These are phyloP conservation scores for Aspergillus sp. DNA, from an alignment of 2,329 filamentous ascomycete species.

Conservation along the genomic window DNA sequence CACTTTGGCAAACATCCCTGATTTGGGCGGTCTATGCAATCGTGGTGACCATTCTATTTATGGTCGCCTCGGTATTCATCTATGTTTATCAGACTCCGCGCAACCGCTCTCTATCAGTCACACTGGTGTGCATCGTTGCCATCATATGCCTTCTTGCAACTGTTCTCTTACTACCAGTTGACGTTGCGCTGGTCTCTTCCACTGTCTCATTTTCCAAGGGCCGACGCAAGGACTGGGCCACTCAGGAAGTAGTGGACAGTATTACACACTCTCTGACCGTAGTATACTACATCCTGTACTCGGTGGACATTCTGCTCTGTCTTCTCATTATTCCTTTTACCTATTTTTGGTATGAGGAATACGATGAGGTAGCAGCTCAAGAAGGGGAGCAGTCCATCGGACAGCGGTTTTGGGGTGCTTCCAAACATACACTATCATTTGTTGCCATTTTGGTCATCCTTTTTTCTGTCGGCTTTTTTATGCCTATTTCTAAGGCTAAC, in stretches of 20 bases:
- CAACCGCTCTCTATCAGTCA: slow-evolving; percentile 81
- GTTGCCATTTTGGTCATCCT: slow-evolving; percentile 71
- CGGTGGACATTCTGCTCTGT: slow-evolving; percentile 85
- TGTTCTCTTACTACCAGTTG: slow-evolving; percentile 86
- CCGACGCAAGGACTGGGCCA: slow-evolving; percentile 92
- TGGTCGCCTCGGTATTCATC: slow-evolving; percentile 79
- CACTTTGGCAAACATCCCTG: slow-evolving; percentile 78
- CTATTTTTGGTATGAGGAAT: slow-evolving; percentile 98
- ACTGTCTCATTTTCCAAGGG: slow-evolving; percentile 75
- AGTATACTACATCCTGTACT: slow-evolving; percentile 92
- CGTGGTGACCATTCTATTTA: slow-evolving; percentile 72
- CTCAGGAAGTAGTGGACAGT: slow-evolving; percentile 71
- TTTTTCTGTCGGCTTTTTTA: slow-evolving; percentile 91
- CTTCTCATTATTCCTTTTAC: slow-evolving; percentile 88
- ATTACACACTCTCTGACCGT: slow-evolving; percentile 80
- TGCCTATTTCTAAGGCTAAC: slow-evolving; percentile 72
- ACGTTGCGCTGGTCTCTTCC: slow-evolving; percentile 90
- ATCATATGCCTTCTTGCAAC: slow-evolving; percentile 87
- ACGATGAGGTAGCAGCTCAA: slow-evolving; percentile 85
- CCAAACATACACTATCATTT: slow-evolving; percentile 89
- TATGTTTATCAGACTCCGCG: slow-evolving; percentile 88
- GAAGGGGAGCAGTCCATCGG: slow-evolving; percentile 71
- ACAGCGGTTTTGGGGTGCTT: slow-evolving; percentile 74
- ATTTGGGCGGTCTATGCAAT: slow-evolving; percentile 95
- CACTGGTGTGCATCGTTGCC: slow-evolving; percentile 80